phyloP scores from a whole-genome alignment of 202 grass and related monocot genomes.

The Hordeum pubiflorum region DNA sequence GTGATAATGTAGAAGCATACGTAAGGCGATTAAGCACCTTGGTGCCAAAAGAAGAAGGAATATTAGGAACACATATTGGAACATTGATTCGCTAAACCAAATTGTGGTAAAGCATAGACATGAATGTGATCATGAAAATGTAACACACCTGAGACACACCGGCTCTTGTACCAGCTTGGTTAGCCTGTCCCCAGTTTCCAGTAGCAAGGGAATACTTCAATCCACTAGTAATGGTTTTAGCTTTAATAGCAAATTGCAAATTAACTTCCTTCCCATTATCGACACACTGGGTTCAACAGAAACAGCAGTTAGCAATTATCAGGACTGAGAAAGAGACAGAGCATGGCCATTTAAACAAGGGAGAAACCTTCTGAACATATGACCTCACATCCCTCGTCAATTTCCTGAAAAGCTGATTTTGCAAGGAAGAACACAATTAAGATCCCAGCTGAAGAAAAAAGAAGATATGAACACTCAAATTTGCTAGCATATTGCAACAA shows the following conservation, averaged over 20 bases:
- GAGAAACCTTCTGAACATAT: slow-evolving; percentile 92
- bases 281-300: slow-evolving; percentile 61
- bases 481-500: slow-evolving; percentile 31
- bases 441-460: neutral
- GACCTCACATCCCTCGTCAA: slow-evolving; percentile 94
- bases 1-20: slow-evolving; percentile 94
- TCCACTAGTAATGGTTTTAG: slow-evolving; percentile 95
- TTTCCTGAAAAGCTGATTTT: slow-evolving; percentile 93
- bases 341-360: slow-evolving; percentile 12
- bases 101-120: neutral
- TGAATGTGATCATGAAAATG: slow-evolving; percentile 3
- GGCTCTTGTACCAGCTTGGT: slow-evolving; percentile 96
- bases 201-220: slow-evolving; percentile 98
- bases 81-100: slow-evolving; percentile 5
- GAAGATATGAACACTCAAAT: neutral
- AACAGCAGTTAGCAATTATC: slow-evolving; percentile 22
- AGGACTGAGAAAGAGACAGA: neutral
- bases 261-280: slow-evolving; percentile 99
- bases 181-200: slow-evolving; percentile 97
- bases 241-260: slow-evolving; percentile 98
- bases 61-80: slow-evolving; percentile 1
- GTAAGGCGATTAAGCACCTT: slow-evolving; percentile 98
- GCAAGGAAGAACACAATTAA: slow-evolving; percentile 15
- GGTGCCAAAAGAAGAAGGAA: slow-evolving; percentile 17
- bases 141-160: slow-evolving; percentile 88